Base-by-base conservation (phyloP, 805 yeast genomes). In the Pichia eremophila region DNA sequence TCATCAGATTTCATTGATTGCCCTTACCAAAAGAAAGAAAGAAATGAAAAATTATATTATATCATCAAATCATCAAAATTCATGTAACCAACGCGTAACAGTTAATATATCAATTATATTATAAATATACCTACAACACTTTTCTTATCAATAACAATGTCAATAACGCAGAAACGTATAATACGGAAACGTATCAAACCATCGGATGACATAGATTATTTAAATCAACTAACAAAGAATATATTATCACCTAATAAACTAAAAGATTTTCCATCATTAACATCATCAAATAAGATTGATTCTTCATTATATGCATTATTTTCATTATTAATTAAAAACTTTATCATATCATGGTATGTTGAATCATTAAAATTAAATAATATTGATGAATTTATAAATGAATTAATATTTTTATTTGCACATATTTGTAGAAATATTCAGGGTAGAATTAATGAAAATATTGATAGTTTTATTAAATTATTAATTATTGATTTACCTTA, bases 301-400 rank as follows among this genome's bases (percentile, higher is more conserved):
- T 46, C 63, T 2, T 72, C 75, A 52, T 57, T 77, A 14, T 73
- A 75, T 52, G 68, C 75, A 1, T 52, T 78, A 5, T 49, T 75
- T 5, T 77, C 78, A 0, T 59, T 77, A 14, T 55, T 77, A 5
- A 47, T 75, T 39, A 65, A 70, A 25, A 72, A 72, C 45, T 78
- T 78, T 52, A 67, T 78, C 4, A 61, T 66, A 19, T 75, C 79
- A 77, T 76, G 77, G 57, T 55, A 56, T 27, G 51, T 57, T 18
- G 56, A 74, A 8, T 62, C 76, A 1, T 42, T 55, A 22, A 60
- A 57, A 38, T 43, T 54, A 17, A 59, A 54, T 29, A 70, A 66
- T 41, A 73, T 71, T 44, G 63, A 66, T 2, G 70, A 71, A 42
- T 68, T 78, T 45, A 53, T 64, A 10, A 53, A 47, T 18, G 81